phyloP scores from a whole-genome alignment of 2,329 filamentous ascomycete species.

The Aspergillus viridinutans region DNA sequence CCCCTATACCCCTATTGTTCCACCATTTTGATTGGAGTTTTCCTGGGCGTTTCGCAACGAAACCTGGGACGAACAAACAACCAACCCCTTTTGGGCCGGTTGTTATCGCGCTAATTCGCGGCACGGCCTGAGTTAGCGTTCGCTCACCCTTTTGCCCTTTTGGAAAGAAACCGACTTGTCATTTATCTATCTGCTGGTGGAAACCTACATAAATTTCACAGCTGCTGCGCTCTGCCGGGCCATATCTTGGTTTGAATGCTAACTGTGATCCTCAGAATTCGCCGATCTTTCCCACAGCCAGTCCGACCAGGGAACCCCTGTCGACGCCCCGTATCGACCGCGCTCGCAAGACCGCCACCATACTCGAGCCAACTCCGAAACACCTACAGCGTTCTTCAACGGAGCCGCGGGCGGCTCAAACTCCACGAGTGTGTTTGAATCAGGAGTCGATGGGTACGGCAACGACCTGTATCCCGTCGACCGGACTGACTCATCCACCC shows the following conservation, averaged over 20 bases:
- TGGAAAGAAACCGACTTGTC: not conserved
- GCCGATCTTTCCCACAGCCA: conserved; percentile 45
- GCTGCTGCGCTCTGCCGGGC: conserved; percentile 1
- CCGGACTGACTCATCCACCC: conserved; percentile 33
- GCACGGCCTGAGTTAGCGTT: conserved; percentile 23
- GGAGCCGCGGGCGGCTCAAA: conserved; percentile 41
- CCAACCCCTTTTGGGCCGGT: conserved; percentile 10
- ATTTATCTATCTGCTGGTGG: not conserved
- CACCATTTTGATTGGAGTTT: not conserved
- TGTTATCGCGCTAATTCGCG: conserved; percentile 20
- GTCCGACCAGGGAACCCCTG: conserved; percentile 61
- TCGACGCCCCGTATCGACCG: conserved; percentile 36
- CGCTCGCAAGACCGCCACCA: conserved; percentile 55
- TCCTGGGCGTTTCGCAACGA: not conserved
- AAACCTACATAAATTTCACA: conserved; percentile 5
- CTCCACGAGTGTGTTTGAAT: conserved; percentile 27
- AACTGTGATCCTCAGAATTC: conserved; percentile 11
- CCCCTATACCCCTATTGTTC: not conserved
- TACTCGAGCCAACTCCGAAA: conserved; percentile 67
- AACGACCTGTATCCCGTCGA: conserved; percentile 29
- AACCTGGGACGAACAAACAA: conserved; percentile 6
- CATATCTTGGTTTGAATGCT: conserved; percentile 6
- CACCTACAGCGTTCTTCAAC: conserved; percentile 53
- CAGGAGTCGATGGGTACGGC: conserved; percentile 34
- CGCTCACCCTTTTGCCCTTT: conserved; percentile 21